These are phyloP conservation scores for Rasamsonia emersonii DNA, from an alignment of 2,329 filamentous ascomycete species.

Conservation along the genomic window DNA sequence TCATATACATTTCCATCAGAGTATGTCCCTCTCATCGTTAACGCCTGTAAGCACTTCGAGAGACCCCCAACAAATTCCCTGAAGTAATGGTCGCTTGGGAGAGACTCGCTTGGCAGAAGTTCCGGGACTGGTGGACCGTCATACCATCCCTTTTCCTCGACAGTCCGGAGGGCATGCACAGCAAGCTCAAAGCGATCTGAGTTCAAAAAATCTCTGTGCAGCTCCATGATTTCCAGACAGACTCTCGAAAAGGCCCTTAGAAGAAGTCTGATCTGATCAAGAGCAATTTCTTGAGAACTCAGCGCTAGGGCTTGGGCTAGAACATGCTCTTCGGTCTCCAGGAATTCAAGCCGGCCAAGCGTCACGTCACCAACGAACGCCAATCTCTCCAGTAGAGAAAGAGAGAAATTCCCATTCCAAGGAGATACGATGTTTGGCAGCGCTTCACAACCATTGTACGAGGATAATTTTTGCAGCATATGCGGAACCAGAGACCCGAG, in stretches of 20 bases:
- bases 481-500: constrained; percentile 24
- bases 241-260: constrained; percentile 38
- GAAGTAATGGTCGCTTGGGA: constrained; percentile 28
- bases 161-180: constrained; percentile 14
- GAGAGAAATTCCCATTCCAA: constrained; percentile 41
- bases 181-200: constrained; percentile 17
- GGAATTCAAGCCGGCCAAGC: constrained; percentile 52
- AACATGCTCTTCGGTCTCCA: constrained; percentile 57
- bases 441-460: constrained; percentile 26
- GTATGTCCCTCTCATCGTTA: constrained; percentile 11
- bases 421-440: constrained; percentile 30
- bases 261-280: constrained; percentile 44
- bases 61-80: constrained; percentile 20
- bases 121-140: constrained; percentile 9
- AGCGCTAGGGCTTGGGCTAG: constrained; percentile 49
- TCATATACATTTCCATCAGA: constrained; percentile 19
- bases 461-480: constrained; percentile 26
- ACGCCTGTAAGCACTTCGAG: constrained; percentile 18
- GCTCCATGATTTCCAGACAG: constrained; percentile 23
- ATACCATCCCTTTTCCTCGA: constrained; percentile 16
- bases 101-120: constrained; percentile 13
- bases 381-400: constrained; percentile 49
- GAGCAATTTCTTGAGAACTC: constrained; percentile 42
- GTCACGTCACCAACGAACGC: constrained; percentile 44
- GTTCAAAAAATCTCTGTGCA: constrained; percentile 28